Conservation (phyloP, 1,139 yeast species). For the Yamadazyma spencermartinsiae region DNA sequence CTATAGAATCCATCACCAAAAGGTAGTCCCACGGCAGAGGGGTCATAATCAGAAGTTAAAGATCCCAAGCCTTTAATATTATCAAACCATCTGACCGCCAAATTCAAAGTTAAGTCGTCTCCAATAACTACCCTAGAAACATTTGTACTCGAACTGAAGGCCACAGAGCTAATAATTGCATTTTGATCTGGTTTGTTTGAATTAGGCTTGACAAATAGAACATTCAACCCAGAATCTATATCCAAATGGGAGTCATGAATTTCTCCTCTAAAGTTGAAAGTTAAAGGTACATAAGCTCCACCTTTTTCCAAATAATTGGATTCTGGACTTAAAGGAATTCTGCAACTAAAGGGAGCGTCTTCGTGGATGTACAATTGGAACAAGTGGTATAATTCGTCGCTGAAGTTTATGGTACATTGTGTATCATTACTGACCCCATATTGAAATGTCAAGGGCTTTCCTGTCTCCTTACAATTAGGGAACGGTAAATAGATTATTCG, state of each 20-base stretch:
- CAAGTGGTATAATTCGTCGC: conserved; percentile 70
- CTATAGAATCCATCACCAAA: conserved; percentile 44
- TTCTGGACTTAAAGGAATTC: conserved; percentile 53
- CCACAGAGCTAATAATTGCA: conserved; percentile 54
- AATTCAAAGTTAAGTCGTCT: conserved; percentile 54
- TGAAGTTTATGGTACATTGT: conserved; percentile 62
- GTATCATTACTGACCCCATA: conserved; percentile 55
- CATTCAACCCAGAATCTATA: conserved; percentile 59
- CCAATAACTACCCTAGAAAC: conserved; percentile 68
- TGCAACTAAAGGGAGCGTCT: conserved; percentile 74
- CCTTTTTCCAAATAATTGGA: conserved; percentile 44
- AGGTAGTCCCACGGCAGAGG: conserved; percentile 29
- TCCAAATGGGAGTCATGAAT: conserved; percentile 71
- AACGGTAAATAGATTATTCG: conserved; percentile 59
- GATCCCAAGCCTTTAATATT: conserved; percentile 16
- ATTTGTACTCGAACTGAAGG: conserved; percentile 64
- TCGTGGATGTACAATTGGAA: conserved; percentile 76
- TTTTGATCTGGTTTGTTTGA: conserved; percentile 23
- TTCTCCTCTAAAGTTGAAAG: conserved; percentile 66
- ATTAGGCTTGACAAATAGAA: conserved; percentile 49
- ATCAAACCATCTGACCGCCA: conserved; percentile 62
- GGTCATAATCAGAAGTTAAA: conserved; percentile 12
- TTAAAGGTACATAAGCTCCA: conserved; percentile 59
- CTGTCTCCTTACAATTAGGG: conserved; percentile 66
- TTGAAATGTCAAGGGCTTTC: conserved; percentile 51